Evolutionary conservation across 2,329 filamentous ascomycete genomes (phyloP).

Genomic region (Calonectria pauciramosa): DNA sequence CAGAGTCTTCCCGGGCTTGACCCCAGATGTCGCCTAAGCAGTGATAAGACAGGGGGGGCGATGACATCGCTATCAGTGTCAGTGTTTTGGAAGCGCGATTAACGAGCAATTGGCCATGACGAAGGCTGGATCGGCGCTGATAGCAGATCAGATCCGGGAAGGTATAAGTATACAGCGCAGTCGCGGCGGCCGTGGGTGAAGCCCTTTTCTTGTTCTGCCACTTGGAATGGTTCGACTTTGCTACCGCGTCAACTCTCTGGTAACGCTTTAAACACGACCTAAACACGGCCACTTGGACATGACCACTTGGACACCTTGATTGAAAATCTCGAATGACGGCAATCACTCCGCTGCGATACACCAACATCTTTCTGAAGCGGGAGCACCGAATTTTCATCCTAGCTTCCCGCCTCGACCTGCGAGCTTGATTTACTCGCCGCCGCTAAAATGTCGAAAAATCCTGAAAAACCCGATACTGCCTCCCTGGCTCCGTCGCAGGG

Average conservation of each 20-base stretch:
- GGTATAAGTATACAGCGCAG: not conserved
- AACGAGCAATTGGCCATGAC: not conserved
- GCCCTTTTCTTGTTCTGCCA: not conserved
- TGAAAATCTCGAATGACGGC: conserved; percentile 28
- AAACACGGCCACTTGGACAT: not conserved
- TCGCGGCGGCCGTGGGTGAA: too few species aligned
- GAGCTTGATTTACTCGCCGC: not conserved
- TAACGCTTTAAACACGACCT: not conserved
- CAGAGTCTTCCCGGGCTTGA: conserved; percentile 14
- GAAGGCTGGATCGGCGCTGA: not conserved
- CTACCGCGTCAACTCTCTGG: not conserved
- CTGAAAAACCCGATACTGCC: conserved; percentile 9
- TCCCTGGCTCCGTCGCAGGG: conserved; percentile 35
- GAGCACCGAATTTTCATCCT: conserved; percentile 32
- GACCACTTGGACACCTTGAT: not conserved
- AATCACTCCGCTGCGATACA: conserved; percentile 27
- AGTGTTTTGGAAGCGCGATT: conserved; percentile 9
- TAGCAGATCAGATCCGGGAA: not conserved
- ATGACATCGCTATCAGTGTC: conserved; percentile 23
- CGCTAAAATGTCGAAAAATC: not conserved
- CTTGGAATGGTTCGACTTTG: not conserved
- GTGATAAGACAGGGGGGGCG: conserved; percentile 25
- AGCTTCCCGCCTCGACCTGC: conserved; percentile 29
- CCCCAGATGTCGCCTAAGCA: conserved; percentile 22
- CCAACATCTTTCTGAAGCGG: conserved; percentile 31